Evolutionary conservation across 176 grass and related monocot species (phyloP), one percentile per base, ranked within the genome.

Genomic region (Carex pumila): DNA sequence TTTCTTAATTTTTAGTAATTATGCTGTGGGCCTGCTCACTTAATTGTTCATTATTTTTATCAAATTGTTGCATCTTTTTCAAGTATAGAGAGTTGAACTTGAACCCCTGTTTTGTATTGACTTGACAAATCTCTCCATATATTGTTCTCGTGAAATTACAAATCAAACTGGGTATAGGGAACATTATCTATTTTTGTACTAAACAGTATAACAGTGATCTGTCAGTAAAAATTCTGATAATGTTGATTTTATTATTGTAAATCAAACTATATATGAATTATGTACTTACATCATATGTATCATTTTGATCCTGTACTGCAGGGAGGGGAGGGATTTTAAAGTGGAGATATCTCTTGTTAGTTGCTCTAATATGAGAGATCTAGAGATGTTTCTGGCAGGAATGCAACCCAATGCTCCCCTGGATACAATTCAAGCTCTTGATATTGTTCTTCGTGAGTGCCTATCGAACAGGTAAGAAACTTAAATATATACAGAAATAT

Each of bases 401-500:
- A 12, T 54, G 29, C 18, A 37, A 0, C 22, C 55, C 0, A 85
- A 86, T 87, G 84, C 85, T 55, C 90, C 92, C 0, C 55, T 12
- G 6, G 75, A 94, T 19, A 85, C 88, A 11, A 84, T 92, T 25
- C 80, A 90, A 82, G 84, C 67, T 31, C 86, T 94, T 0, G 90
- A 92, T 86, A 85, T 92, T 62, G 89, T 94, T 7, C 45, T 94
- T 6, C 83, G 76, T 1, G 84, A 94, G 81, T 64, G 87, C 3
- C 77, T 88, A 19, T 76, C 85, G 31, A 90, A 81, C 8, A 82
- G 90, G 61, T 68, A 68, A 34, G 10, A 50, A 50, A 11, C 47
- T 25, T 74, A 31, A 67, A 15, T 2, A 45, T 45, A 7, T 45
- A n/a, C n/a, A 45, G 7, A 8, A 45, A 45, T 45, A 2, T 45